Evolutionary conservation across 2,329 filamentous ascomycete species (phyloP), one percentile per base, ranked within the genome.

Genomic region (Epichloe hybrida): DNA sequence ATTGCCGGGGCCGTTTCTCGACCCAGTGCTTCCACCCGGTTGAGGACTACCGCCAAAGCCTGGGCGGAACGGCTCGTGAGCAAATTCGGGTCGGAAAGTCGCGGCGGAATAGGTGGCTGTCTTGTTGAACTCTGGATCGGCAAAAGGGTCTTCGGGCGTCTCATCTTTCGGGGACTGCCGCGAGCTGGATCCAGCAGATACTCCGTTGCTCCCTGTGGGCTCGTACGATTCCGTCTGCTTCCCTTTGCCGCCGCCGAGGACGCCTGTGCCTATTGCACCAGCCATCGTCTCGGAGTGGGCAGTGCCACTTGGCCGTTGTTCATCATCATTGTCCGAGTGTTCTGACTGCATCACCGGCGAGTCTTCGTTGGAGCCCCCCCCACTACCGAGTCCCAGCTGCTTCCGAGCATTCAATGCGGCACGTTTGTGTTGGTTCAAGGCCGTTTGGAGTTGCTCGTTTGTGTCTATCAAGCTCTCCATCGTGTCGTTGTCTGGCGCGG

Each of bases 401-500:
- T 82, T 83, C 54, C 76, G 71, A 3, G 80, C 79, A 52, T 74
- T 75, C n/a, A 84, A 68, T 40, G 94, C 72, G 9, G 88, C 84
- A 50, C 89, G 81, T 66, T 95, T 88, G 65, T 96, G 88, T 62
- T 88, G 83, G 56, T 82, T 93, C 40, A 91, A 74, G 0, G 90
- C 84, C 43, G 86, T 80, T 54, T 88, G 86, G 34, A 98, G 74
- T 63, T 91, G 86, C 66, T 97, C 93, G 64, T 95, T 95, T 13
- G 88, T 93, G 66, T 96, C 89, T 61, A 98, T 95, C 54, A 98
- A 72, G 13, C 82, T 90, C 63, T 93, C 82, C 78, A 97, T 88
- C 1, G 91, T 97, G 58, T 95, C 85, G 61, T 95, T 91, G 65
- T 97, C 93, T 0, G 91, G 90, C 1, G 79, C 64, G 0, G 91